Evolutionary conservation across 192 early-diverging fungal genomes (phyloP).

Genomic region (Backusella liffmaniae): DNA sequence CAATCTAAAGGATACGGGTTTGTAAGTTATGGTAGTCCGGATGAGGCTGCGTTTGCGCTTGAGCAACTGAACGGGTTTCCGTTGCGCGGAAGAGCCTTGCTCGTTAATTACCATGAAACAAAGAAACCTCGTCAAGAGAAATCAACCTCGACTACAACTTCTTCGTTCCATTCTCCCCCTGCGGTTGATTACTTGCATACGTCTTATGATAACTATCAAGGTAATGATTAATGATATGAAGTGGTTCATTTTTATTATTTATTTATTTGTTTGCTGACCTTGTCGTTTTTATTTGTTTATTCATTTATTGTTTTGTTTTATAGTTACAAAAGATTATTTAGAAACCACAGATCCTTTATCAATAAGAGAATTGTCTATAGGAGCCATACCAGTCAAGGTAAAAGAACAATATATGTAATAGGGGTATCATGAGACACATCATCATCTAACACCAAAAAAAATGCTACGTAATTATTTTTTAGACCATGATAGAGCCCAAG

Average conservation of each 20-base stretch:
- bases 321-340: not conserved
- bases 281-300: not conserved
- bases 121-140: slow-evolving; percentile 71
- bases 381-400: not conserved
- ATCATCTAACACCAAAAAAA: not conserved
- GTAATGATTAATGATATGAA: not conserved
- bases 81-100: slow-evolving; percentile 77
- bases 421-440: not conserved
- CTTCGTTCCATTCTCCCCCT: slow-evolving; percentile 14
- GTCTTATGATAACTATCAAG: slow-evolving; percentile 10
- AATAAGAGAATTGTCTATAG: slow-evolving; percentile 5
- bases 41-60: slow-evolving; percentile 87
- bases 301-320: not conserved
- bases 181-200: not conserved
- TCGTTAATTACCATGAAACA: slow-evolving; percentile 89
- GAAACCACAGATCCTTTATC: not conserved
- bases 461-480: not conserved
- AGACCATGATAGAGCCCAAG: not conserved
- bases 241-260: no score
- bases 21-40: slow-evolving; percentile 90
- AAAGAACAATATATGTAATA: not conserved
- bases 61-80: slow-evolving; percentile 87
- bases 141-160: not conserved
- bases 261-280: not conserved
- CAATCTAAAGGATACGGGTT: slow-evolving; percentile 87